Conservation (phyloP, 2,329 filamentous ascomycete species). For the Verticillium alfalfae region DNA sequence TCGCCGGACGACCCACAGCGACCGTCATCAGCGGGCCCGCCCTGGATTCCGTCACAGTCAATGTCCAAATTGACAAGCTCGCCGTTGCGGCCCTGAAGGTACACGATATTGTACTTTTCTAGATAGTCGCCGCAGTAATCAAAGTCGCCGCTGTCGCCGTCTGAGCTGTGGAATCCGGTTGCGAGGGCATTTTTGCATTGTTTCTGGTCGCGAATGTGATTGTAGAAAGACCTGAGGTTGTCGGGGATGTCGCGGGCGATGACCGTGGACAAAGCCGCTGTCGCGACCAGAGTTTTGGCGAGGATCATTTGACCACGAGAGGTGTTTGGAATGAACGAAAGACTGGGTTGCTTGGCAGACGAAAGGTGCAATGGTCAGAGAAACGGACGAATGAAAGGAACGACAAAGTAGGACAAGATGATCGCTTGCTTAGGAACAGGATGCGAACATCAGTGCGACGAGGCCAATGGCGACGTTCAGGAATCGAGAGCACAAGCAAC, state of each 20-base stretch:
- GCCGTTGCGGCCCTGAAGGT: slow-evolving; percentile 35
- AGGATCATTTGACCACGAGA: neutral
- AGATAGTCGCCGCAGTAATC: slow-evolving; percentile 43
- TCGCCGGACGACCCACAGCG: slow-evolving; percentile 38
- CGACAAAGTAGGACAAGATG: neutral
- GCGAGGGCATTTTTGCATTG: slow-evolving; percentile 31
- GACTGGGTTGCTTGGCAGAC: slow-evolving; percentile 10
- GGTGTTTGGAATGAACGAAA: slow-evolving; percentile 1
- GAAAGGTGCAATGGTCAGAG: neutral
- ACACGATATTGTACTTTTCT: slow-evolving; percentile 35
- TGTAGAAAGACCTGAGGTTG: slow-evolving; percentile 34
- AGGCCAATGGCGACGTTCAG: neutral
- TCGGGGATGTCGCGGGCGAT: slow-evolving; percentile 27
- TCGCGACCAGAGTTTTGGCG: neutral
- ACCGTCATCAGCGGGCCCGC: slow-evolving; percentile 31
- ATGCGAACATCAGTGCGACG: neutral
- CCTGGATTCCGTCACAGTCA: slow-evolving; percentile 49
- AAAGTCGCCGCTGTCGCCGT: slow-evolving; percentile 26
- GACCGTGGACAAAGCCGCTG: neutral
- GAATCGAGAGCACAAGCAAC: no score
- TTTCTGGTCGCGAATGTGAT: slow-evolving; percentile 28
- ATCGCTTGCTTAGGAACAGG: neutral
- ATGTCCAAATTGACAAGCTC: slow-evolving; percentile 51
- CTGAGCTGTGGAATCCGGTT: slow-evolving; percentile 32
- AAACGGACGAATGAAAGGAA: neutral